phyloP scores from a whole-genome alignment of 2,329 filamentous ascomycete genomes.

The Microdochium paspali region DNA sequence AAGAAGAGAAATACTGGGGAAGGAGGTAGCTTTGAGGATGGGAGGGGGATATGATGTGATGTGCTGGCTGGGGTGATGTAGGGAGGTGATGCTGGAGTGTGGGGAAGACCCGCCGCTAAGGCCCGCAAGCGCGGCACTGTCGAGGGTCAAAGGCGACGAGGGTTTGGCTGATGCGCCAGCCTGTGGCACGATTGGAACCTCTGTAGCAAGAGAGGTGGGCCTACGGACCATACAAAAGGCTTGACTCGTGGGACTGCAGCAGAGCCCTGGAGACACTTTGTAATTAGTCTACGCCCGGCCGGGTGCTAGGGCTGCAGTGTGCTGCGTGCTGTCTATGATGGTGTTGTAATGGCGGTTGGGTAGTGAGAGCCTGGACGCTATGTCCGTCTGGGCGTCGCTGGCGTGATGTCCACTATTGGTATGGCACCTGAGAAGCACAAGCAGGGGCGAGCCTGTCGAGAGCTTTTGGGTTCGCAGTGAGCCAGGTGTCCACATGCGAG shows the following conservation, averaged over 20 bases:
- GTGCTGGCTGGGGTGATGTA: background rate
- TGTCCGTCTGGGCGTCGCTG: background rate
- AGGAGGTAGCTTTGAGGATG: background rate
- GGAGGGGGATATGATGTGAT: too few species aligned
- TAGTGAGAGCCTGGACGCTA: too few species aligned
- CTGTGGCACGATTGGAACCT: background rate
- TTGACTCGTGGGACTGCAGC: background rate
- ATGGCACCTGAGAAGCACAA: too few species aligned
- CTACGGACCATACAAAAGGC: background rate
- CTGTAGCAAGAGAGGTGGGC: background rate
- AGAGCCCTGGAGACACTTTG: background rate
- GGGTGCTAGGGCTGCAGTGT: background rate
- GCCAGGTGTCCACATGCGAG: too few species aligned
- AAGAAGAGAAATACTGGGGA: background rate
- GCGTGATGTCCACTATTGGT: background rate
- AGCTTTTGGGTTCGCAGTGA: background rate
- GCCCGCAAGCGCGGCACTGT: background rate
- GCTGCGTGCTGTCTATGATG: background rate
- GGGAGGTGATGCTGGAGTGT: conserved; percentile 2
- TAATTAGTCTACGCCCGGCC: too few species aligned
- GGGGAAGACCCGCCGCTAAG: background rate
- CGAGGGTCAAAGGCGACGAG: background rate
- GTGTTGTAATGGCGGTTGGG: background rate
- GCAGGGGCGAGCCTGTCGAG: too few species aligned
- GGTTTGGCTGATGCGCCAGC: conserved; percentile 10